Conservation (phyloP, 106 monocot species). For the Dendrobium chrysotoxum region DNA sequence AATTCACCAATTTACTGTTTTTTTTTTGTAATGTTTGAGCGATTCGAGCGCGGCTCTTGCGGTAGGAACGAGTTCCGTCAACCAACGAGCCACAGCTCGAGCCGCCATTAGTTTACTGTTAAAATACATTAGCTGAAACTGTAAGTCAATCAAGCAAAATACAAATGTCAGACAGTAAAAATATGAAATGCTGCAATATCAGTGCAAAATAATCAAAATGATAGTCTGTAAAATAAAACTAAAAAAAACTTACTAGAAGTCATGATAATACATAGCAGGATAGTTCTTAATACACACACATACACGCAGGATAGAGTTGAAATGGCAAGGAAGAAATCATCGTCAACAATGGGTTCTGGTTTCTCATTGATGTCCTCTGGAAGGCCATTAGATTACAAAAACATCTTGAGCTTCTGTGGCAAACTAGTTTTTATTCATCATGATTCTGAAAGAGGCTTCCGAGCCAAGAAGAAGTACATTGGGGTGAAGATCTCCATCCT, state of each 20-base stretch:
- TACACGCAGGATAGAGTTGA: not conserved
- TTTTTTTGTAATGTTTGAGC: too few relatives aligned
- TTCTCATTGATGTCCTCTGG: not conserved
- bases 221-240: not conserved
- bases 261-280: not conserved
- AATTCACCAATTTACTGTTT: too few relatives aligned
- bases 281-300: too few relatives aligned
- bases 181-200: too few relatives aligned
- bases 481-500: slow-evolving; percentile 98
- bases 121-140: too few relatives aligned
- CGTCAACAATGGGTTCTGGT: not conserved
- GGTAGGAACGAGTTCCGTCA: too few relatives aligned
- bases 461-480: slow-evolving; percentile 84
- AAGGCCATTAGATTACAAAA: not conserved
- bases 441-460: slow-evolving; percentile 54
- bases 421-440: not conserved
- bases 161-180: too few relatives aligned
- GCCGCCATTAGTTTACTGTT: too few relatives aligned
- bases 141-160: too few relatives aligned
- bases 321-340: not conserved
- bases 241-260: too few relatives aligned
- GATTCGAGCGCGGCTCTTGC: too few relatives aligned
- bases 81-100: too few relatives aligned
- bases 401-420: not conserved
- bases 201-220: not conserved